phyloP scores from a whole-genome alignment of 495 filamentous ascomycete species.

The Penicillium samsonianum region DNA sequence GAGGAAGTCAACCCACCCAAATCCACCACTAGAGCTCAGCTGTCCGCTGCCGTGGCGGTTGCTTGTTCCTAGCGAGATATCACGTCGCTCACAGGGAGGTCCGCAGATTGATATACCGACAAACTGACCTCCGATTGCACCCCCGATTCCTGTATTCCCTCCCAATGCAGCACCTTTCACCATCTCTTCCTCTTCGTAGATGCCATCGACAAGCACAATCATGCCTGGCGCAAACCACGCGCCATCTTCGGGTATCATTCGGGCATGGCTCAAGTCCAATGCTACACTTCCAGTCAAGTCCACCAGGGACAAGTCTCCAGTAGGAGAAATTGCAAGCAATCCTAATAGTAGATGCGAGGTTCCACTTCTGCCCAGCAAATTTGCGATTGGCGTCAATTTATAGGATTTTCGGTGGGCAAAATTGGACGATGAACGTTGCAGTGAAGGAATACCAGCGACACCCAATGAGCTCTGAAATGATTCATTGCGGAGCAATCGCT shows the following conservation, averaged over 20 bases:
- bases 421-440: constrained; percentile 58
- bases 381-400: constrained; percentile 90
- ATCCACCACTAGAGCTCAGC: constrained; percentile 67
- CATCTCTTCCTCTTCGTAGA: constrained; percentile 89
- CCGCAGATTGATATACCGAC: constrained; percentile 86
- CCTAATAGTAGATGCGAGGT: constrained; percentile 85
- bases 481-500: constrained; percentile 88
- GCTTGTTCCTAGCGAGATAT: constrained; percentile 71
- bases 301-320: constrained; percentile 76
- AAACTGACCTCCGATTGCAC: constrained; percentile 85
- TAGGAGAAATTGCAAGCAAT: constrained; percentile 75
- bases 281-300: constrained; percentile 86
- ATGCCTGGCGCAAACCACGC: constrained; percentile 92
- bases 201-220: constrained; percentile 90
- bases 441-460: constrained; percentile 42
- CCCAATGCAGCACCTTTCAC: constrained; percentile 65
- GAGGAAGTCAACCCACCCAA: constrained; percentile 96
- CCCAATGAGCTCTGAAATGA: constrained; percentile 79
- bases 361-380: constrained; percentile 86
- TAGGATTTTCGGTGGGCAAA: constrained; percentile 63
- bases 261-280: constrained; percentile 78
- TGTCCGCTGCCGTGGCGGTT: constrained; percentile 55
- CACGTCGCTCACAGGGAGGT: constrained; percentile 83
- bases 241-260: constrained; percentile 78
- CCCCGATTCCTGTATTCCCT: constrained; percentile 77